Percentiles rank a stretch among this genome's conserved stretches.
Evolutionary conservation across 805 yeast genomes (phyloP).

Genomic region (Candida morakotiae): DNA sequence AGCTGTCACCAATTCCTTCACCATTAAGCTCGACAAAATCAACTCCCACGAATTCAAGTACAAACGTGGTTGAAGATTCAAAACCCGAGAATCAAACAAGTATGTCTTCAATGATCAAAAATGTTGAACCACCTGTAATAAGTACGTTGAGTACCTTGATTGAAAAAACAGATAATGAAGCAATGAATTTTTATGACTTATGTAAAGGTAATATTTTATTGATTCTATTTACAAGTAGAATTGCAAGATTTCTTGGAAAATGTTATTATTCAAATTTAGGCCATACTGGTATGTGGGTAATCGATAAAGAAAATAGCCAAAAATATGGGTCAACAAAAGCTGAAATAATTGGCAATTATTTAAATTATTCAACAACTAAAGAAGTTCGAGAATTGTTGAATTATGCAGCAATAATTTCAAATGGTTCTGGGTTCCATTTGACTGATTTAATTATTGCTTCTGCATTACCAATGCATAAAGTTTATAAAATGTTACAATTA

Average conservation of each 20-base stretch:
- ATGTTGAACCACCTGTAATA: neutral
- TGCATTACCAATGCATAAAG: conserved; percentile 26
- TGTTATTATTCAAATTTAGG: conserved; percentile 6
- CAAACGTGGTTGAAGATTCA: neutral
- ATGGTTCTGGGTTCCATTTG: conserved; percentile 29
- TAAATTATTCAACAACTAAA: conserved; percentile 12
- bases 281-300: conserved; percentile 3
- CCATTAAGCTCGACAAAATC: neutral
- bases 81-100: conserved; percentile 6
- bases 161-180: conserved; percentile 1
- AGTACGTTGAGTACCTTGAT: neutral
- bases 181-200: conserved; percentile 3
- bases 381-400: conserved; percentile 23
- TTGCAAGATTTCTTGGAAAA: conserved; percentile 4
- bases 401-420: conserved; percentile 40
- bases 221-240: conserved; percentile 1
- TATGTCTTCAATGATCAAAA: conserved; percentile 6
- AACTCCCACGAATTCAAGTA: neutral
- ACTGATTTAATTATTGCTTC: conserved; percentile 38
- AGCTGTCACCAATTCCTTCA: neutral
- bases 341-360: conserved; percentile 17
- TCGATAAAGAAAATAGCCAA: neutral
- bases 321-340: conserved; percentile 2
- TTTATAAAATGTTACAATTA: conserved; percentile 26
- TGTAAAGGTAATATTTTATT: conserved; percentile 4